Percentiles rank a stretch among this genome's conserved stretches.
phyloP scores from a whole-genome alignment of 495 filamentous ascomycete genomes.

The Hypoxylon fuscum region DNA sequence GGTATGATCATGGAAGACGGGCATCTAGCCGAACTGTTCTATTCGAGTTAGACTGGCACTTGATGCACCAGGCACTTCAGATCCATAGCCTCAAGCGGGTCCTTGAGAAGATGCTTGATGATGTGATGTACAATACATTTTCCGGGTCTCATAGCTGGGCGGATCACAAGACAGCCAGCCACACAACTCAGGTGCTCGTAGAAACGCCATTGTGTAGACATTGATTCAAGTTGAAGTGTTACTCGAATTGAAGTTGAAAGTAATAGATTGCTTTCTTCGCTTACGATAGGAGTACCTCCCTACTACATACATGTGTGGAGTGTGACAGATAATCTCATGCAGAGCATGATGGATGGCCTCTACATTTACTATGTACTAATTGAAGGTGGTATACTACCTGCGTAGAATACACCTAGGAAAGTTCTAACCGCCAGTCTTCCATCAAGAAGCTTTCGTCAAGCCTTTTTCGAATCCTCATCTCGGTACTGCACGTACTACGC shows the following conservation, averaged over 20 bases:
- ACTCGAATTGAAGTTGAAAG: constrained; percentile 17
- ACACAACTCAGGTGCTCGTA: constrained; percentile 2
- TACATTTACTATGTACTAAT: too few species aligned
- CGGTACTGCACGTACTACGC: constrained; percentile 34
- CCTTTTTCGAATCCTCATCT: constrained; percentile 25
- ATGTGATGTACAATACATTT: constrained; percentile 8
- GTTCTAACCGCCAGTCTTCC: constrained; percentile 11
- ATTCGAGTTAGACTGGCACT: background rate
- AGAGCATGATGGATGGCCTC: background rate
- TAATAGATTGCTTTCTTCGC: background rate
- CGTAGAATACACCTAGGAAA: constrained; percentile 3
- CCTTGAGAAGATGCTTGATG: background rate
- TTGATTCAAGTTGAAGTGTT: constrained; percentile 21
- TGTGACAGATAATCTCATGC: too few species aligned
- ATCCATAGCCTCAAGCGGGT: background rate
- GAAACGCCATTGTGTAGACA: constrained; percentile 8
- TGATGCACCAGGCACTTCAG: constrained; percentile 4
- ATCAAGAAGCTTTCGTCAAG: constrained; percentile 35
- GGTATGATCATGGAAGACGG: constrained; percentile 5
- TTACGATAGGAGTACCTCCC: too few species aligned
- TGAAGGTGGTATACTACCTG: constrained; percentile 9
- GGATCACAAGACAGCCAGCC: constrained; percentile 11
- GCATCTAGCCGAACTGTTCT: constrained; percentile 19
- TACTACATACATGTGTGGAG: too few species aligned
- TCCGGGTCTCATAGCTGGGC: constrained; percentile 5